phyloP scores from a whole-genome alignment of 2,329 filamentous ascomycete genomes.

The Phymatotrichopsis omnivora region DNA sequence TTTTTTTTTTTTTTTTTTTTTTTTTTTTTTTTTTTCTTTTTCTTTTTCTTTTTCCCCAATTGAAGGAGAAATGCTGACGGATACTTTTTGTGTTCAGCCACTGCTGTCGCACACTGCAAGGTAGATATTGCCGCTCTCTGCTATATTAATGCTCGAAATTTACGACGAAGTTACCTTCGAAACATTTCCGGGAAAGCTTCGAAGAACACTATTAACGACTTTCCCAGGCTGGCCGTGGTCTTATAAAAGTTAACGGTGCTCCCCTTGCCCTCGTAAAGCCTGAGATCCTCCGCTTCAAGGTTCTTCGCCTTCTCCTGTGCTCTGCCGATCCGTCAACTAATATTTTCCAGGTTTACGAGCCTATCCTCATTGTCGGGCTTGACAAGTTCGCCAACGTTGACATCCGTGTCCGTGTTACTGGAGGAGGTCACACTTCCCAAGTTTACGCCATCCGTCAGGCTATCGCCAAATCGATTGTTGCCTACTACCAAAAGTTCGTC shows the following conservation, averaged over 20 bases:
- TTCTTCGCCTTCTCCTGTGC: too few species aligned
- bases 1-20: too few species aligned
- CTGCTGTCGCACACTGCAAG: conserved; percentile 87
- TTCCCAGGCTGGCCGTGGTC: conserved; percentile 63
- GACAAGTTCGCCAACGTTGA: conserved; percentile 97
- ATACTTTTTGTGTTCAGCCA: conserved; percentile 45
- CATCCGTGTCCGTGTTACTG: conserved; percentile 90
- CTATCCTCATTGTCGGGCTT: conserved; percentile 87
- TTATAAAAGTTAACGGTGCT: conserved; percentile 98
- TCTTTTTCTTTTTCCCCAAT: too few species aligned
- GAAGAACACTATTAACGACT: too few species aligned
- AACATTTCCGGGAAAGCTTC: too few species aligned
- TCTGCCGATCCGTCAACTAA: too few species aligned
- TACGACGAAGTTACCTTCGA: too few species aligned
- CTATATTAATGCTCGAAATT: too few species aligned
- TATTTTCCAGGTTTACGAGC: conserved; percentile 99
- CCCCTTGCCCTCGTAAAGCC: conserved; percentile 90
- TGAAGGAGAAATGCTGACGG: conserved; percentile 35
- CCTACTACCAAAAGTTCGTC: conserved; percentile 99
- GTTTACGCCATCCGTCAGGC: conserved; percentile 98
- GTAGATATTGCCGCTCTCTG: too few species aligned
- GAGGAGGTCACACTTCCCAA: conserved; percentile 96
- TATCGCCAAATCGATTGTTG: conserved; percentile 92
- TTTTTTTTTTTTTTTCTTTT: too few species aligned
- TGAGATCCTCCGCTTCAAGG: conserved; percentile 96